Evolutionary conservation across 495 filamentous ascomycete species (phyloP).

Genomic region (Viridothelium virens): DNA sequence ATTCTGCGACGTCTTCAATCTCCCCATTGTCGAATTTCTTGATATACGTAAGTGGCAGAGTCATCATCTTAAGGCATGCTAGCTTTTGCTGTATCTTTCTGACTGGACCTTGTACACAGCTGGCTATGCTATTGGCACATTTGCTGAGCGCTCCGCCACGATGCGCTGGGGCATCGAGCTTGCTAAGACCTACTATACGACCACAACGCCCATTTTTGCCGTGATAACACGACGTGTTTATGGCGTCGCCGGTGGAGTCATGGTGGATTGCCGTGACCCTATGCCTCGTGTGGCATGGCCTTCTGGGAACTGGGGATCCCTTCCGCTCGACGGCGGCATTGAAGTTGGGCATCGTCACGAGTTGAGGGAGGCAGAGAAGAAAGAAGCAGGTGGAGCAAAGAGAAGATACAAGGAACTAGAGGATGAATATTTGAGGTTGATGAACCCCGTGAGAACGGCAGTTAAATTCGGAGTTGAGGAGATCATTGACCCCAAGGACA

Average conservation of each 20-base stretch:
- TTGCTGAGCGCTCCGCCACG: conserved; percentile 52
- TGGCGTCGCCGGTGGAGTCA: conserved; percentile 55
- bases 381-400: conserved; percentile 37
- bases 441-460: conserved; percentile 57
- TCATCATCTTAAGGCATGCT: neutral
- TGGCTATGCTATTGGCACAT: conserved; percentile 55
- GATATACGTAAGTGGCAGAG: conserved; percentile 41
- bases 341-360: conserved; percentile 55
- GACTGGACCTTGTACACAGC: conserved; percentile 21
- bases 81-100: conserved; percentile 14
- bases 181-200: conserved; percentile 51
- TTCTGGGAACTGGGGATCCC: conserved; percentile 16
- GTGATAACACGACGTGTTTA: conserved; percentile 51
- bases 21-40: conserved; percentile 55
- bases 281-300: conserved; percentile 56
- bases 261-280: conserved; percentile 53
- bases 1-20: conserved; percentile 56
- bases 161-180: conserved; percentile 57
- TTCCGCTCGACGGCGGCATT: conserved; percentile 48
- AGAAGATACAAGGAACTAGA: conserved; percentile 49
- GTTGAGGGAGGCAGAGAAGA: conserved; percentile 47
- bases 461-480: conserved; percentile 59
- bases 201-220: conserved; percentile 53
- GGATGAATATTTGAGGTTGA: conserved; percentile 50
- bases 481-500: conserved; percentile 54